These are phyloP conservation scores for Auricularia sp. DNA, from an alignment of 768 basidiomycete genomes.

Conservation along the genomic window DNA sequence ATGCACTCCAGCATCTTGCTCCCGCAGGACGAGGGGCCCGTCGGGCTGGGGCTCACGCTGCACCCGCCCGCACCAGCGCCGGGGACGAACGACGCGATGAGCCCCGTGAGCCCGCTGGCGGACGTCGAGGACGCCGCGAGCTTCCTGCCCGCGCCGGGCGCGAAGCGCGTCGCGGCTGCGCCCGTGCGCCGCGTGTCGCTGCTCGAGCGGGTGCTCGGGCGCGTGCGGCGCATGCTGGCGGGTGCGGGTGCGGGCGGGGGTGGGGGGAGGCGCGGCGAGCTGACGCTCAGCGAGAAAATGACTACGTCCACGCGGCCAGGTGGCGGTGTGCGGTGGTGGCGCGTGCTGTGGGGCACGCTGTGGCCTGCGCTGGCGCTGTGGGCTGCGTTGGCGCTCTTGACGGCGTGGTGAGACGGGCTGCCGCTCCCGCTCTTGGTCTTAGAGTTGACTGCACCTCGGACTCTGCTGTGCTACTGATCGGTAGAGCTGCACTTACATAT, in stretches of 20 bases:
- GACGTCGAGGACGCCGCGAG: background rate
- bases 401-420: background rate
- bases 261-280: too few relatives aligned
- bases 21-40: background rate
- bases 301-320: background rate
- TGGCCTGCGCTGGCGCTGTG: slow-evolving; percentile 1
- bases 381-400: background rate
- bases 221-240: background rate
- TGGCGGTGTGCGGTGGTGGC: background rate
- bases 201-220: background rate
- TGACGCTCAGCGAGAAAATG: background rate
- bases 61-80: background rate
- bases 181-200: background rate
- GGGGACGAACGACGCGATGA: background rate
- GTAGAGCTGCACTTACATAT: background rate
- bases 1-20: background rate
- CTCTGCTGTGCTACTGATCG: background rate
- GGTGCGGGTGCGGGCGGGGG: too few relatives aligned
- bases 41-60: background rate
- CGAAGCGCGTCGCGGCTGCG: background rate
- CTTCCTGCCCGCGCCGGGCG: background rate
- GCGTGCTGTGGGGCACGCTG: background rate
- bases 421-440: too few relatives aligned
- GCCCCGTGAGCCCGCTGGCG: background rate
- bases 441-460: background rate